phyloP scores from a whole-genome alignment of 257 asterid genomes.

The Gentiana straminea region DNA sequence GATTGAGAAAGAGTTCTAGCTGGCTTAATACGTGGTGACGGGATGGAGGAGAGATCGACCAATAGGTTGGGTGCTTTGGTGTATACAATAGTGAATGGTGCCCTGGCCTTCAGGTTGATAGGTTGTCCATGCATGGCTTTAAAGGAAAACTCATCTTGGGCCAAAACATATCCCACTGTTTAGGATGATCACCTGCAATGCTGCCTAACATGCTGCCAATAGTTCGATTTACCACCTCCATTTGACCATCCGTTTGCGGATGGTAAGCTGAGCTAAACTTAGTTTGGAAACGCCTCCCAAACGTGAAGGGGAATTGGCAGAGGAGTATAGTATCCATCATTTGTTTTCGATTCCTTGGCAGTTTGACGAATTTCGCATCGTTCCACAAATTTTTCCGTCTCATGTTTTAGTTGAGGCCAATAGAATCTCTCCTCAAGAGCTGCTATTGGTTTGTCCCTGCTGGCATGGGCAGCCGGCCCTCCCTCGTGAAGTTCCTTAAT shows the following conservation, averaged over 20 bases:
- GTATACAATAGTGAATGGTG: background rate
- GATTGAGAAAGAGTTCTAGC: background rate
- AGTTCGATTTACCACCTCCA: background rate
- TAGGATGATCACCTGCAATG: background rate
- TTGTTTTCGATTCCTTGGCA: background rate
- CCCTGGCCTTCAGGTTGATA: background rate
- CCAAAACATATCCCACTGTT: background rate
- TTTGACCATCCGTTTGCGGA: background rate
- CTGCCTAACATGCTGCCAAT: background rate
- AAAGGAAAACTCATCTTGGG: background rate
- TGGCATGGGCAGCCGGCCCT: background rate
- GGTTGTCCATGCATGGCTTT: too few species aligned
- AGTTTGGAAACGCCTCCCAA: background rate
- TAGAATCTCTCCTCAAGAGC: background rate
- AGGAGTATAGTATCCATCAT: background rate
- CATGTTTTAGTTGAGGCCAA: background rate
- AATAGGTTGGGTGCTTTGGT: background rate
- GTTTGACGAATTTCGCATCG: background rate
- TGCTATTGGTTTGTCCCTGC: background rate
- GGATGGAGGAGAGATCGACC: too few species aligned
- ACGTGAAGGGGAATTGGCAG: background rate
- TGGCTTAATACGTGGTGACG: too few species aligned
- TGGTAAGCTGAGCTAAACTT: background rate
- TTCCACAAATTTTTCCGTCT: background rate
- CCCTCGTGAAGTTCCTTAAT: conserved; percentile 2